These are phyloP conservation scores for Nannochloropsis gaditana DNA, from an alignment of 108 stramenopile genomes.

Conservation along the genomic window DNA sequence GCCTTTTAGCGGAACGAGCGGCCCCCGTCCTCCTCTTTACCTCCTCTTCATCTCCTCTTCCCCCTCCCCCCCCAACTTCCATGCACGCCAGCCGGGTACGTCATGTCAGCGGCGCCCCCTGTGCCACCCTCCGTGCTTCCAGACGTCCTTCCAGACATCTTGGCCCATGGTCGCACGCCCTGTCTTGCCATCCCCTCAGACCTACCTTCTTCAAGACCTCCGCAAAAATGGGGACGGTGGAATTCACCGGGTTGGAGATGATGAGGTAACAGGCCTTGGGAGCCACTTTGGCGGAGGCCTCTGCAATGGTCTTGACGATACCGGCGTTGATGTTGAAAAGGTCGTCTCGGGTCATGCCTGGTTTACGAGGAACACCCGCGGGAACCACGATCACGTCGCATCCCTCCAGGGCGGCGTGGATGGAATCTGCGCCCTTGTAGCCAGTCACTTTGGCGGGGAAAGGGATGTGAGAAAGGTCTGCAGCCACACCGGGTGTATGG, in stretches of 20 bases:
- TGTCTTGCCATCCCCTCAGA: background rate
- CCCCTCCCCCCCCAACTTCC: too few relatives aligned
- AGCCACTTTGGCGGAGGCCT: slow-evolving; percentile 86
- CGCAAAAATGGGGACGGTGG: slow-evolving; percentile 97
- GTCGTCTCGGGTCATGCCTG: slow-evolving; percentile 93
- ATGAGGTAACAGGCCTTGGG: slow-evolving; percentile 92
- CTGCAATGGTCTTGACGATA: slow-evolving; percentile 90
- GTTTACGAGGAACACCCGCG: slow-evolving; percentile 96
- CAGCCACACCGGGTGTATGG: slow-evolving; percentile 90
- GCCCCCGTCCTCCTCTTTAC: too few relatives aligned
- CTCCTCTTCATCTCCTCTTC: too few relatives aligned
- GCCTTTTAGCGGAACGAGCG: too few relatives aligned
- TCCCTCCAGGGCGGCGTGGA: slow-evolving; percentile 61
- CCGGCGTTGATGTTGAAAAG: slow-evolving; percentile 87
- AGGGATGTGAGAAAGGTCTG: slow-evolving; percentile 79
- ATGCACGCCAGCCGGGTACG: too few relatives aligned
- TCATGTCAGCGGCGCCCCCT: too few relatives aligned
- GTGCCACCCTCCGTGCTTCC: too few relatives aligned
- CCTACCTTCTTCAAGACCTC: slow-evolving; percentile 78
- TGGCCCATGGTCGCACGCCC: background rate
- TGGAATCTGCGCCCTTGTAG: slow-evolving; percentile 51
- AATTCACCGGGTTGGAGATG: slow-evolving; percentile 99
- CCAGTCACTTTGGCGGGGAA: slow-evolving; percentile 56
- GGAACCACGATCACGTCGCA: slow-evolving; percentile 95
- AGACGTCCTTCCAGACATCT: background rate